A percentile compares a stretch with the other conserved stretches of the same genome.
Evolutionary conservation across 2,329 filamentous ascomycete genomes (phyloP).

Genomic region (Xylaria sp.): DNA sequence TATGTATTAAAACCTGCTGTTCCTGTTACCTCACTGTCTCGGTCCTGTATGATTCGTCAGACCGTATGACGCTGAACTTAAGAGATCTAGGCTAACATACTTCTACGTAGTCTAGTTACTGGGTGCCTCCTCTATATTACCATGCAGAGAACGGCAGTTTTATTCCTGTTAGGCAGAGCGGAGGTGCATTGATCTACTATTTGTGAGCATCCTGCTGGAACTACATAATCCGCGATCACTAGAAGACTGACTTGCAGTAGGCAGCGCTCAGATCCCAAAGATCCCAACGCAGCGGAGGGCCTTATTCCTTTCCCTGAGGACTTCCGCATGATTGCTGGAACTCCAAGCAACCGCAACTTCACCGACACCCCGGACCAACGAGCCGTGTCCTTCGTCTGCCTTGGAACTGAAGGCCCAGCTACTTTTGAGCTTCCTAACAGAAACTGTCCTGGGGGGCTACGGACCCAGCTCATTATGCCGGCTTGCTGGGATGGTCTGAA

Average conservation of each 20-base stretch:
- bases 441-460: constrained; percentile 63
- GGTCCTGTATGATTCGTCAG: no score
- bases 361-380: constrained; percentile 56
- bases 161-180: constrained; percentile 58
- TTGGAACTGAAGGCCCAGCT: constrained; percentile 58
- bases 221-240: not conserved
- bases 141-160: constrained; percentile 67
- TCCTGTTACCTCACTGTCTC: not conserved
- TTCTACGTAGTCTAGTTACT: not conserved
- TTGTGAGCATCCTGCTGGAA: constrained; percentile 48
- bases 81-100: not conserved
- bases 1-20: not conserved
- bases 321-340: constrained; percentile 74
- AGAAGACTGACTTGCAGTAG: constrained; percentile 38
- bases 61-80: not conserved
- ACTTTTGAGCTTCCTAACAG: constrained; percentile 63
- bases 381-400: constrained; percentile 67
- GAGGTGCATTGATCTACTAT: constrained; percentile 65
- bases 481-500: constrained; percentile 71
- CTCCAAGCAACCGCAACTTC: constrained; percentile 62
- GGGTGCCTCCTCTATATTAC: constrained; percentile 62
- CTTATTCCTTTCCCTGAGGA: constrained; percentile 68
- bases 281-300: constrained; percentile 55
- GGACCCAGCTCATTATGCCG: constrained; percentile 67
- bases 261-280: constrained; percentile 54